phyloP scores from a whole-genome alignment of 2,329 filamentous ascomycete species.

The Neonectria coccinea region DNA sequence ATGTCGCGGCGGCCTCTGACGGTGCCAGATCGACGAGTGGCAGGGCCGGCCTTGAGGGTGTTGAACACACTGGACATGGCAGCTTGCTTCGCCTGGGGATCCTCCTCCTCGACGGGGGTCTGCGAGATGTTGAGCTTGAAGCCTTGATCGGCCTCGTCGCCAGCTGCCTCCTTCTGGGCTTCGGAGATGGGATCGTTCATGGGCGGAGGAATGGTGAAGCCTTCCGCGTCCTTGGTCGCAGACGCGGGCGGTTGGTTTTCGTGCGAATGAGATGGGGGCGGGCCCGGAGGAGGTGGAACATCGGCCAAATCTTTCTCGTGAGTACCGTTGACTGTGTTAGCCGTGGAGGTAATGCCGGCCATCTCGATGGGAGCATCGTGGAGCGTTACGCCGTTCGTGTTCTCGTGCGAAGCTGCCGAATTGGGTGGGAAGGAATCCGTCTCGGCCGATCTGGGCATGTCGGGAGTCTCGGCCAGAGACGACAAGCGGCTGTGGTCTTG shows the following conservation, averaged over 20 bases:
- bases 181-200: conserved; percentile 76
- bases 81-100: conserved; percentile 78
- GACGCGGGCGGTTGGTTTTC: conserved; percentile 51
- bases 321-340: conserved; percentile 61
- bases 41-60: conserved; percentile 74
- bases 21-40: conserved; percentile 78
- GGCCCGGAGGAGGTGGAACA: conserved; percentile 63
- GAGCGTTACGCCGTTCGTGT: conserved; percentile 58
- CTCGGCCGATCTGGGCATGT: conserved; percentile 49
- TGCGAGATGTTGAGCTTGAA: conserved; percentile 86
- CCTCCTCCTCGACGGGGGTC: conserved; percentile 81
- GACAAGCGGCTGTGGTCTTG: conserved; percentile 65
- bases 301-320: conserved; percentile 61
- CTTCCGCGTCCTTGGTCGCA: conserved; percentile 76
- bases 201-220: conserved; percentile 77
- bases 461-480: conserved; percentile 68
- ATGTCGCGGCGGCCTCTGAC: conserved; percentile 90
- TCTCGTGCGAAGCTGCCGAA: conserved; percentile 52
- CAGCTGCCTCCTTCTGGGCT: conserved; percentile 72
- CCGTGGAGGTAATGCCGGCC: conserved; percentile 42
- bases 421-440: conserved; percentile 43
- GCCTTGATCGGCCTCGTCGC: conserved; percentile 71
- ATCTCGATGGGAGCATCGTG: conserved; percentile 48
- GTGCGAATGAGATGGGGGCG: conserved; percentile 58
- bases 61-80: conserved; percentile 82